phyloP scores from a whole-genome alignment of 2,329 filamentous ascomycete species.

The Trichoderma koningiopsis region DNA sequence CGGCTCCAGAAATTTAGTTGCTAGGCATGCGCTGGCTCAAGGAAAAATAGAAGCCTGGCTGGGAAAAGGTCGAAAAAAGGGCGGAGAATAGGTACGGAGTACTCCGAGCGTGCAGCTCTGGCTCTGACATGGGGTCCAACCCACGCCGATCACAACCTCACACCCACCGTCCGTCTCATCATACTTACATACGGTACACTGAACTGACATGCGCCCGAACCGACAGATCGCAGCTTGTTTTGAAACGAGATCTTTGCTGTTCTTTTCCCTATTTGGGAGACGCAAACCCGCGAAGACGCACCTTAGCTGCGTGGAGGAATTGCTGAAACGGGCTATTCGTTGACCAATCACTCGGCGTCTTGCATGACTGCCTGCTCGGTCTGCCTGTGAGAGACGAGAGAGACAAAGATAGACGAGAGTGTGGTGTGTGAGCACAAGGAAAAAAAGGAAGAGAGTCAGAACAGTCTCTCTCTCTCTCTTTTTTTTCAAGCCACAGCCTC shows the following conservation, averaged over 20 bases:
- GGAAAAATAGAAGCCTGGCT: neutral
- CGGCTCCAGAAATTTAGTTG: neutral
- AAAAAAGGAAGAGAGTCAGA: neutral
- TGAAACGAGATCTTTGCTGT: neutral
- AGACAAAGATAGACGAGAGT: neutral
- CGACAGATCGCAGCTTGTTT: neutral
- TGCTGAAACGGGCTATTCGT: neutral
- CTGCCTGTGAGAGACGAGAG: neutral
- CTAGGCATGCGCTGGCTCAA: neutral
- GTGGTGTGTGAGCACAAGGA: neutral
- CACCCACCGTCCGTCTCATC: slow-evolving; percentile 3
- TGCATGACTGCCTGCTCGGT: neutral
- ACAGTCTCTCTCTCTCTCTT: neutral
- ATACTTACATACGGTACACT: neutral
- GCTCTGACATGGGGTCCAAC: slow-evolving; percentile 17
- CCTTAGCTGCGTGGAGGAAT: neutral
- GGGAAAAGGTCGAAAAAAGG: neutral
- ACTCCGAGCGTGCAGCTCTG: neutral
- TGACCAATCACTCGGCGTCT: neutral
- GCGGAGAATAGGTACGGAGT: slow-evolving; percentile 13
- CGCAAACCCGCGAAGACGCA: neutral
- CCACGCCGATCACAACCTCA: slow-evolving; percentile 24
- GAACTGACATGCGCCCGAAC: slow-evolving; percentile 16
- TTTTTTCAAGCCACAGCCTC: slow-evolving; percentile 16
- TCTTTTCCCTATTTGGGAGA: neutral